These are phyloP conservation scores for Myrica gale DNA, from an alignment of 306 rosid species.

Conservation along the genomic window DNA sequence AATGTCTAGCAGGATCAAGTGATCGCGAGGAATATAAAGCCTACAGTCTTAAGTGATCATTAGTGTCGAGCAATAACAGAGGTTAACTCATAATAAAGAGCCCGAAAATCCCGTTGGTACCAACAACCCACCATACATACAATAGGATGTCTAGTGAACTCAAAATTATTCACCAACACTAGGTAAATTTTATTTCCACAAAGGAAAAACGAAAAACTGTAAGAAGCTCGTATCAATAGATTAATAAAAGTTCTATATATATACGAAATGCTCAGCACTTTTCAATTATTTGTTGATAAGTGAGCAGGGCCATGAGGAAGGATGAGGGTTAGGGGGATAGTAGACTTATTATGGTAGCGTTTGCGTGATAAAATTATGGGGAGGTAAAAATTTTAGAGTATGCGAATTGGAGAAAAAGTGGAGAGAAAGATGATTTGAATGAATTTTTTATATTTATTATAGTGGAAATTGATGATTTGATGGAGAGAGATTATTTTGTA, in stretches of 20 bases:
- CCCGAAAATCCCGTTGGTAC: background rate
- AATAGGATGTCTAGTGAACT: no score
- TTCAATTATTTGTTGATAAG: background rate
- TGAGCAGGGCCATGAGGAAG: background rate
- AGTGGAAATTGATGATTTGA: no score
- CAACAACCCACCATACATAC: background rate
- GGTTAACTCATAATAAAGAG: background rate
- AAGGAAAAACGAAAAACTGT: background rate
- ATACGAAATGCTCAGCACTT: background rate
- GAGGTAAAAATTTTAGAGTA: no score
- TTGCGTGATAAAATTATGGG: no score
- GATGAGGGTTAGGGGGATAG: background rate
- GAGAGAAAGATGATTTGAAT: no score
- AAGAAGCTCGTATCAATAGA: background rate
- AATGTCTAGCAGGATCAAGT: conserved; percentile 4
- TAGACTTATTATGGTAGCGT: background rate
- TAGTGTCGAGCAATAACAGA: conserved; percentile 5
- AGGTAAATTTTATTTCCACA: background rate
- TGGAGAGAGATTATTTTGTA: no score
- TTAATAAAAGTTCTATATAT: background rate
- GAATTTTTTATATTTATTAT: no score
- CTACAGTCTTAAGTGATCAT: background rate
- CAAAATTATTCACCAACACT: no score
- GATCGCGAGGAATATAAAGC: background rate
- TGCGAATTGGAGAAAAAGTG: no score